Evolutionary conservation across 208 protist species (phyloP).

Genomic region (Balamuthia mandrillaris): DNA sequence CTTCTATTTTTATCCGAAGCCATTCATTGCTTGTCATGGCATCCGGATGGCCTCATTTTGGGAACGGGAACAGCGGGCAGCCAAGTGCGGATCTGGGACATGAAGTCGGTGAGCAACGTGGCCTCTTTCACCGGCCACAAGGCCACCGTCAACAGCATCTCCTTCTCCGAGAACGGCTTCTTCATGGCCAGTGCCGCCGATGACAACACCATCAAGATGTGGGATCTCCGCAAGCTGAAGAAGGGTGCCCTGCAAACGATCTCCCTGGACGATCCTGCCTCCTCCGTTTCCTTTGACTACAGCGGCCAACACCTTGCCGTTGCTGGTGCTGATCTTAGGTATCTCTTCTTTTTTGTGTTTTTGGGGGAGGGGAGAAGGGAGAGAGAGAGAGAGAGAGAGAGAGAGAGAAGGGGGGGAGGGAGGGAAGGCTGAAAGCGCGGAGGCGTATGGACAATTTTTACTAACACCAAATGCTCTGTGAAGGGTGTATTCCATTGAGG

Average conservation of each 20-base stretch:
- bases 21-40: conserved; percentile 47
- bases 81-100: conserved; percentile 83
- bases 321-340: conserved; percentile 48
- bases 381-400: too few species aligned
- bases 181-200: conserved; percentile 80
- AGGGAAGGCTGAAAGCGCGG: too few species aligned
- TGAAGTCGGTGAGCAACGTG: conserved; percentile 77
- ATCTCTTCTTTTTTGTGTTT: too few species aligned
- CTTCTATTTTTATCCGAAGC: neutral
- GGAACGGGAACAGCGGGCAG: conserved; percentile 58
- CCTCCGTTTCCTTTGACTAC: conserved; percentile 54
- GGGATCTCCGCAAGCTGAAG: conserved; percentile 92
- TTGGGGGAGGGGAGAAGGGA: too few species aligned
- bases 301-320: conserved; percentile 60
- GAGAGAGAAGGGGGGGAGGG: too few species aligned
- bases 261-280: neutral
- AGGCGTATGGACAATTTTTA: neutral
- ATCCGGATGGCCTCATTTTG: conserved; percentile 81
- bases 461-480: neutral
- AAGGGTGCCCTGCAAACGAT: conserved; percentile 65
- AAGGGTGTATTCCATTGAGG: neutral
- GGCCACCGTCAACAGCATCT: conserved; percentile 63
- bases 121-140: conserved; percentile 71
- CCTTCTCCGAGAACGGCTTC: conserved; percentile 76
- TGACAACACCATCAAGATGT: conserved; percentile 80